These are phyloP conservation scores for Gentiana dahurica DNA, from an alignment of 257 asterid genomes.

Conservation along the genomic window DNA sequence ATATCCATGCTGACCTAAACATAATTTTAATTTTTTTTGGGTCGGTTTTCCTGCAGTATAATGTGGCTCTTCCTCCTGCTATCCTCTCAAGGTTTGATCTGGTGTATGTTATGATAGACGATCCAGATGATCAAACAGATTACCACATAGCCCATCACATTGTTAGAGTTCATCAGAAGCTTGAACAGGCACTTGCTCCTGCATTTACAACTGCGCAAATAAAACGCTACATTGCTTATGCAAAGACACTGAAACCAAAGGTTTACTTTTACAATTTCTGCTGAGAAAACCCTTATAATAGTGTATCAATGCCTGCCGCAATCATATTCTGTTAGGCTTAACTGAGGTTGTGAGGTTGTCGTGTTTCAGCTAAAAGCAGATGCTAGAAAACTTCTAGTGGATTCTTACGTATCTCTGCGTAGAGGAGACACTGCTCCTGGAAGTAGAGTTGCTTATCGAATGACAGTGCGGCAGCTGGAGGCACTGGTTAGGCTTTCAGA, in stretches of 20 bases:
- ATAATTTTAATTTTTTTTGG: constrained; percentile 13
- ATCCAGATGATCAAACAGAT: constrained; percentile 93
- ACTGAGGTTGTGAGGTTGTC: constrained; percentile 10
- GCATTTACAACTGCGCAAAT: constrained; percentile 70
- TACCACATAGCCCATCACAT: constrained; percentile 90
- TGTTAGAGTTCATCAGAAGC: constrained; percentile 87
- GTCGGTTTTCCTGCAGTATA: constrained; percentile 51
- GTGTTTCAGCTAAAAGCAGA: constrained; percentile 55
- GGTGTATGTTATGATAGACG: constrained; percentile 97
- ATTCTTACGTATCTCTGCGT: constrained; percentile 81
- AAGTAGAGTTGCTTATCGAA: constrained; percentile 95
- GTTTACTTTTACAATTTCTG: constrained; percentile 17
- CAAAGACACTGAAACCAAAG: constrained; percentile 90
- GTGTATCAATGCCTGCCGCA: not conserved
- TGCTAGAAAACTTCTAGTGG: constrained; percentile 73
- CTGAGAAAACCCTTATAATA: not conserved
- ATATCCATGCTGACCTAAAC: not conserved
- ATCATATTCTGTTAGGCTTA: constrained; percentile 8
- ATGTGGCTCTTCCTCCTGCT: constrained; percentile 99
- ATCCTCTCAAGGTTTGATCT: constrained; percentile 97
- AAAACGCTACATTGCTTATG: constrained; percentile 81
- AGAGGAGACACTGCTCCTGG: constrained; percentile 94
- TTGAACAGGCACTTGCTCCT: constrained; percentile 76
- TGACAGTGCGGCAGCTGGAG: constrained; percentile 97
- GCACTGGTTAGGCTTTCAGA: constrained; percentile 93